phyloP scores from a whole-genome alignment of 1,284 basidiomycete species.

The Ustilago trichophora region DNA sequence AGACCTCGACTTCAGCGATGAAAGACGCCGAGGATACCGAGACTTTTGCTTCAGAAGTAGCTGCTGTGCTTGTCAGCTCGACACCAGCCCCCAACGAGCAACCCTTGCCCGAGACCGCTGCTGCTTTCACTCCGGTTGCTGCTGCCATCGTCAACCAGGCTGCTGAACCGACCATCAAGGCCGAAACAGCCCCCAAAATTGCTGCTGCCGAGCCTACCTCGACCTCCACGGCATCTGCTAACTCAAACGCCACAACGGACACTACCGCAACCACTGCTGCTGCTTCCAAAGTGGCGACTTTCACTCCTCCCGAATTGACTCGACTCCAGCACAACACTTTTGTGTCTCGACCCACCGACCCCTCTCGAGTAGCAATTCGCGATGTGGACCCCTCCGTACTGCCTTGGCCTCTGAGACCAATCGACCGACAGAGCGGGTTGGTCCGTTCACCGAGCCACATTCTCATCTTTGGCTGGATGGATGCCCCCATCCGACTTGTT shows the following conservation, averaged over 20 bases:
- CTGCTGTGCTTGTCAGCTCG: conserved; percentile 6
- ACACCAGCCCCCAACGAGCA: conserved; percentile 4
- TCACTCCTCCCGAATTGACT: conserved; percentile 24
- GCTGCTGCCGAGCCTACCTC: neutral
- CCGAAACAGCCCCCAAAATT: neutral
- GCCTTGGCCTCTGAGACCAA: conserved; percentile 20
- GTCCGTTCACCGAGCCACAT: conserved; percentile 18
- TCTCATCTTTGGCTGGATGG: conserved; percentile 63
- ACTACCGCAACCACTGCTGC: conserved; percentile 4
- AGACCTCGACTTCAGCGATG: neutral
- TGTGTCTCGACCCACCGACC: conserved; percentile 24
- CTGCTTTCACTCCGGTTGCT: conserved; percentile 3
- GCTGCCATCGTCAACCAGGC: neutral
- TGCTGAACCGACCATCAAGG: neutral
- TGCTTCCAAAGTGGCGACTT: conserved; percentile 3
- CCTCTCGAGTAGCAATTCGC: conserved; percentile 14
- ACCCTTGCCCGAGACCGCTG: conserved; percentile 5
- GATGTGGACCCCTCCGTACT: conserved; percentile 12
- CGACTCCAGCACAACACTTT: conserved; percentile 36
- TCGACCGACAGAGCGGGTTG: conserved; percentile 11
- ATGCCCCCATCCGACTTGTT: conserved; percentile 55
- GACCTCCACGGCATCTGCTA: neutral
- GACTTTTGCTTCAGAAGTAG: conserved; percentile 15
- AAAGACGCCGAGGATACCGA: neutral
- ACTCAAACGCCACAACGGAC: neutral